These are phyloP conservation scores for Rubia tinctorum DNA, from an alignment of 305 asterid species.

Conservation along the genomic window DNA sequence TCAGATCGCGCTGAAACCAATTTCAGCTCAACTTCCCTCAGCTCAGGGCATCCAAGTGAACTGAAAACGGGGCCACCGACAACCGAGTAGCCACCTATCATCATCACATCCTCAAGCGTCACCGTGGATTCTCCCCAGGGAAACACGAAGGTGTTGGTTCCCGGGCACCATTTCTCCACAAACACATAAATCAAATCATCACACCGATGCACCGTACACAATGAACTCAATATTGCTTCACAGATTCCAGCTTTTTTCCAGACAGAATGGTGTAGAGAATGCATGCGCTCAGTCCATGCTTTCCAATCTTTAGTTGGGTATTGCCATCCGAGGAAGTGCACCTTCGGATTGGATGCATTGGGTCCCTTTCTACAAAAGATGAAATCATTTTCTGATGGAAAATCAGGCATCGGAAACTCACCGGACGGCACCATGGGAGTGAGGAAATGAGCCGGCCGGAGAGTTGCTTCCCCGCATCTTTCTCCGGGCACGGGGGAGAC, in stretches of 20 bases:
- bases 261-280: conserved; percentile 4
- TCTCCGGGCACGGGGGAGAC: conserved; percentile 23
- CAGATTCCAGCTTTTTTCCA: conserved; percentile 26
- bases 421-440: conserved; percentile 7
- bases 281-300: conserved; percentile 20
- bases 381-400: background rate
- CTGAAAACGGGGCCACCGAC: conserved; percentile 19
- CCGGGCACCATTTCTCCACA: conserved; percentile 14
- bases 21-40: background rate
- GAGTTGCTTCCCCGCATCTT: conserved; percentile 1
- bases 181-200: conserved; percentile 15
- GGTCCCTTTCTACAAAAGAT: background rate
- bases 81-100: conserved; percentile 28
- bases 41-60: conserved; percentile 9
- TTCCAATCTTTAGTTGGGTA: conserved; percentile 18
- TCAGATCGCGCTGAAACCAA: background rate
- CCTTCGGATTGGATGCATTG: background rate
- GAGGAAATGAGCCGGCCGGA: conserved; percentile 28
- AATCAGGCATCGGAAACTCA: conserved; percentile 13
- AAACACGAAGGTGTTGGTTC: background rate
- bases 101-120: conserved; percentile 33
- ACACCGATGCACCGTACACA: background rate
- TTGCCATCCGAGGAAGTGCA: conserved; percentile 9
- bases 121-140: conserved; percentile 14
- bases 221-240: conserved; percentile 22